phyloP scores from a whole-genome alignment of 2,329 filamentous ascomycete genomes.

The Xylariaceae sp. region DNA sequence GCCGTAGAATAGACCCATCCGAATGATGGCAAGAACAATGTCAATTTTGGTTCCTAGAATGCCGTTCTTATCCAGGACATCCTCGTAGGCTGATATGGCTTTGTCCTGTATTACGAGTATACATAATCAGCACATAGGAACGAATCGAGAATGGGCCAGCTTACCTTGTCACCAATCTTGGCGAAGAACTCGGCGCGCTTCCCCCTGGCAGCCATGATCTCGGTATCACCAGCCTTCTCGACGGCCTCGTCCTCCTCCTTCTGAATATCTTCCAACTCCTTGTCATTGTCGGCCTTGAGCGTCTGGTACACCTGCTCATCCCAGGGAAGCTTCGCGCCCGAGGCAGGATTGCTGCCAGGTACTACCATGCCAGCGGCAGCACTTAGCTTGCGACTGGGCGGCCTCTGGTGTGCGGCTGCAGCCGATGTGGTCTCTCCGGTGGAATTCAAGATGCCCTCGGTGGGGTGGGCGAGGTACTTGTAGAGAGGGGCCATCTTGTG shows the following conservation, averaged over 20 bases:
- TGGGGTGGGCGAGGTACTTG: slow-evolving; percentile 74
- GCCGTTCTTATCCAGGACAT: slow-evolving; percentile 93
- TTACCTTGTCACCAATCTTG: slow-evolving; percentile 89
- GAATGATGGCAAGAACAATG: slow-evolving; percentile 91
- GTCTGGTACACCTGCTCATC: slow-evolving; percentile 81
- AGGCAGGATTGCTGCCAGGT: slow-evolving; percentile 61
- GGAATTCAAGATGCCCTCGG: slow-evolving; percentile 75
- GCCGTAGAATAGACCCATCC: slow-evolving; percentile 91
- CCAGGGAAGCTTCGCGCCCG: slow-evolving; percentile 72
- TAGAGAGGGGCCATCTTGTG: slow-evolving; percentile 87
- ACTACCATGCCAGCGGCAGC: slow-evolving; percentile 70
- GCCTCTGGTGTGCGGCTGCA: slow-evolving; percentile 46
- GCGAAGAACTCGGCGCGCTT: slow-evolving; percentile 97
- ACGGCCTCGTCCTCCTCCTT: slow-evolving; percentile 90
- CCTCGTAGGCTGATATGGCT: slow-evolving; percentile 87
- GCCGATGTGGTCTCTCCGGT: slow-evolving; percentile 58
- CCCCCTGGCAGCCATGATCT: slow-evolving; percentile 84
- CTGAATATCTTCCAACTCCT: slow-evolving; percentile 69
- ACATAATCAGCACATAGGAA: neutral
- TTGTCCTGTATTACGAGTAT: slow-evolving; percentile 61
- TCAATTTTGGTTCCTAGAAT: slow-evolving; percentile 97
- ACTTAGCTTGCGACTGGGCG: slow-evolving; percentile 59
- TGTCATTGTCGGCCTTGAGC: slow-evolving; percentile 70
- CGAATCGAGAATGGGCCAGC: slow-evolving; percentile 11
- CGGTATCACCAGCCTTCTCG: slow-evolving; percentile 93